These are phyloP conservation scores for Agastache rugosa DNA, from an alignment of 257 asterid genomes.

Conservation along the genomic window DNA sequence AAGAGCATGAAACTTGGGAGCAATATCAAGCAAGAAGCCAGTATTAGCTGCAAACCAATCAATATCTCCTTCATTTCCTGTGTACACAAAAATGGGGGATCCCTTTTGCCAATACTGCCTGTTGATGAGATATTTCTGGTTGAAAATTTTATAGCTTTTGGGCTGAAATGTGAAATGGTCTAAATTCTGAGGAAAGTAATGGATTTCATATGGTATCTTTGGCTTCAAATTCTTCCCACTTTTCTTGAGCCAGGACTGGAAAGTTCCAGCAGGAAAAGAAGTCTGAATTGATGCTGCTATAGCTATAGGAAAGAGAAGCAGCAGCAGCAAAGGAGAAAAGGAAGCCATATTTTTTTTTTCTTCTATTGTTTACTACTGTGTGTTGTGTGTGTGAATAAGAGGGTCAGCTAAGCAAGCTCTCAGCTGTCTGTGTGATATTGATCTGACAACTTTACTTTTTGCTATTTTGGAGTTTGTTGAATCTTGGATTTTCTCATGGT, in stretches of 20 bases:
- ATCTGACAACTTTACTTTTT: slow-evolving; percentile 16
- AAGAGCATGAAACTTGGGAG: slow-evolving; percentile 71
- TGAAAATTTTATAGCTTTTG: slow-evolving; percentile 58
- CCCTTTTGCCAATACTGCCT: slow-evolving; percentile 63
- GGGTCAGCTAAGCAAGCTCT: not conserved
- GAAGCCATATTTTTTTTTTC: slow-evolving; percentile 39
- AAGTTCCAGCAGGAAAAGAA: slow-evolving; percentile 58
- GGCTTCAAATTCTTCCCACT: slow-evolving; percentile 39
- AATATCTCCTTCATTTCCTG: slow-evolving; percentile 86
- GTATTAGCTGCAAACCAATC: slow-evolving; percentile 84
- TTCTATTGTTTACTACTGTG: not conserved
- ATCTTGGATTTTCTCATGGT: slow-evolving; percentile 6
- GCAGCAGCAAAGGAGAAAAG: slow-evolving; percentile 30
- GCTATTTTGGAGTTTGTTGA: slow-evolving; percentile 29
- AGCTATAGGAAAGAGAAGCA: slow-evolving; percentile 37
- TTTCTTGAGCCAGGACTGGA: slow-evolving; percentile 54
- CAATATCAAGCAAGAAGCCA: slow-evolving; percentile 80
- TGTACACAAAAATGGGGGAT: slow-evolving; percentile 72
- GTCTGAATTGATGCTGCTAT: slow-evolving; percentile 41
- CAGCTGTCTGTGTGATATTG: not conserved
- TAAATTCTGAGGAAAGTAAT: slow-evolving; percentile 68
- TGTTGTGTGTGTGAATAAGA: slow-evolving; percentile 21
- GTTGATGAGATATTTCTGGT: slow-evolving; percentile 75
- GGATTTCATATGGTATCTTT: slow-evolving; percentile 55
- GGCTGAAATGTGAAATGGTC: slow-evolving; percentile 79